These are phyloP conservation scores for Luzula sylvatica DNA, from an alignment of 176 grass and related monocot genomes.

Conservation along the genomic window DNA sequence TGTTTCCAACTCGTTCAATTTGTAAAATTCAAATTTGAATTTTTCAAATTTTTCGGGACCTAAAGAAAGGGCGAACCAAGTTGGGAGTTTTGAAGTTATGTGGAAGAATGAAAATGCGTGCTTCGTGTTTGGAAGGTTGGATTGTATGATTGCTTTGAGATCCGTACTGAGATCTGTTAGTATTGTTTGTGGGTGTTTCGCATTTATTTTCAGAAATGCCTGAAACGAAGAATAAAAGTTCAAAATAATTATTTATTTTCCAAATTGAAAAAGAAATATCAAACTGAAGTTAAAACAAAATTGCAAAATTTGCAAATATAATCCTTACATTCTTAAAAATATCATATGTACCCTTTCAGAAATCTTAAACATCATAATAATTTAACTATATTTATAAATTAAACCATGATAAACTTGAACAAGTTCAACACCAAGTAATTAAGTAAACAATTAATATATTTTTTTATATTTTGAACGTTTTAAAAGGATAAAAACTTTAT, in stretches of 20 bases:
- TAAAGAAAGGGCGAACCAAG: constrained; percentile 34
- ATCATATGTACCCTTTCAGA: too few relatives aligned
- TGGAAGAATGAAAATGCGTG: constrained; percentile 33
- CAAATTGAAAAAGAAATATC: background rate
- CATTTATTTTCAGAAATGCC: constrained; percentile 36
- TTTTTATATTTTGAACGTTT: too few relatives aligned
- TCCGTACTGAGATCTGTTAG: constrained; percentile 28
- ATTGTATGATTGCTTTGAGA: constrained; percentile 23
- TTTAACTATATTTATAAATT: too few relatives aligned
- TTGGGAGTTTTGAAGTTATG: constrained; percentile 23
- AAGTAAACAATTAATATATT: too few relatives aligned
- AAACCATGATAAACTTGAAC: background rate
- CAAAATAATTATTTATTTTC: background rate
- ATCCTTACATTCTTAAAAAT: background rate
- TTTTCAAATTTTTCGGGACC: constrained; percentile 24
- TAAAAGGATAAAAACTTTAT: too few relatives aligned
- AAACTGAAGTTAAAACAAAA: constrained; percentile 5
- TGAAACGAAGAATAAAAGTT: constrained; percentile 16
- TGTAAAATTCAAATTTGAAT: constrained; percentile 29
- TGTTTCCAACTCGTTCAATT: constrained; percentile 23
- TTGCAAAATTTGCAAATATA: background rate
- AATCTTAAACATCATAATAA: too few relatives aligned
- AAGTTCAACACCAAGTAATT: background rate
- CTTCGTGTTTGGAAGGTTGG: constrained; percentile 28
- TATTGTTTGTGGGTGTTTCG: constrained; percentile 37